A percentile compares a stretch with the other conserved stretches of the same genome.
phyloP scores from a whole-genome alignment of 225 moss, liverwort and hornwort genomes.

The Thuidium tamariscinum region DNA sequence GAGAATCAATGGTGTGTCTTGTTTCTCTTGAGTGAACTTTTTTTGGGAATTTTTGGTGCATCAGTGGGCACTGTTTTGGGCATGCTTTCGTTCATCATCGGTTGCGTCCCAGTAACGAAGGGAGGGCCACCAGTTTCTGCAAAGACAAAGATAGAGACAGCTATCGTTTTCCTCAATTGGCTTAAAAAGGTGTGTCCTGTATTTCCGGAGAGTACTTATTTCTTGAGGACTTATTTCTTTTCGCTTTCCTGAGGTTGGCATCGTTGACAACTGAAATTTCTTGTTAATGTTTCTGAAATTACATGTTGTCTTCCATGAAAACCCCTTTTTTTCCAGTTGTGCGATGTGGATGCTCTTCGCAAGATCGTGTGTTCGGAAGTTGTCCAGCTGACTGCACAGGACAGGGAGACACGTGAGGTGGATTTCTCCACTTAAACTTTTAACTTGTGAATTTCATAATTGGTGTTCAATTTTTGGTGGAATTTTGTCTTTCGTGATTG shows the following conservation, averaged over 20 bases:
- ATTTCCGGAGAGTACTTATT: not conserved
- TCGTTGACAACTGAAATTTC: not conserved
- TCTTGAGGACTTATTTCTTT: not conserved
- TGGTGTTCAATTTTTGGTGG: not conserved
- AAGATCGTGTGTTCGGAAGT: slow-evolving; percentile 63
- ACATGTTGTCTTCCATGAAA: not conserved
- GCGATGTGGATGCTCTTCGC: slow-evolving; percentile 74
- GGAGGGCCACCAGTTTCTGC: slow-evolving; percentile 17
- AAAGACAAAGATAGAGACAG: slow-evolving; percentile 12
- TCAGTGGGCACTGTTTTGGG: slow-evolving; percentile 23
- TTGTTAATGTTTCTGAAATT: not conserved
- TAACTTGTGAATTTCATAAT: not conserved
- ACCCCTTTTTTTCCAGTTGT: slow-evolving; percentile 41
- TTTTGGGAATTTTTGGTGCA: not conserved
- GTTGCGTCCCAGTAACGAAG: slow-evolving; percentile 5
- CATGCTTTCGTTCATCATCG: slow-evolving; percentile 20
- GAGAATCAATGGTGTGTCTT: not conserved
- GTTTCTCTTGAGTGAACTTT: not conserved
- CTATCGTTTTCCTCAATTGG: slow-evolving; percentile 55
- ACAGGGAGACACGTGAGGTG: slow-evolving; percentile 22
- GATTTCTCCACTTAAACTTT: not conserved
- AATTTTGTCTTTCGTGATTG: not conserved
- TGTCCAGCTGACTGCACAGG: slow-evolving; percentile 4
- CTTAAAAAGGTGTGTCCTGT: slow-evolving; percentile 44
- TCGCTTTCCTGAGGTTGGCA: not conserved